A percentile compares a stretch with the other conserved stretches of the same genome.
Conservation (phyloP, 352 stramenopile genomes). For the Pythium rhizo-oryzae region DNA sequence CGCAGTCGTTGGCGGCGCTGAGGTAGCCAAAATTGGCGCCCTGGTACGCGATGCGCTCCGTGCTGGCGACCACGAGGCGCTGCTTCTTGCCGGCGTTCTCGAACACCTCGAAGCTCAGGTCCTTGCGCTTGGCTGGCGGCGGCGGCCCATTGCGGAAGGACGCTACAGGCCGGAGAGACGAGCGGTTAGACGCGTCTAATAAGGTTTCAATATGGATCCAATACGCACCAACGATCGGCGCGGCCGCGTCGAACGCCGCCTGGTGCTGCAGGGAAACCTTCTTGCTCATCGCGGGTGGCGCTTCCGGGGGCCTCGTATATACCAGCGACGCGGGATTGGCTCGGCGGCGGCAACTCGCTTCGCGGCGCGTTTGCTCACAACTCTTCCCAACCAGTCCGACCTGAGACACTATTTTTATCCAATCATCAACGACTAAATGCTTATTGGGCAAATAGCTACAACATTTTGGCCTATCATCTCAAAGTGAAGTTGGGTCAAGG, state of each 20-base stretch:
- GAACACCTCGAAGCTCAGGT: slow-evolving; percentile 81
- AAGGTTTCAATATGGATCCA: too few relatives aligned
- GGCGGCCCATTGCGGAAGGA: slow-evolving; percentile 84
- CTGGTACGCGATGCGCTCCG: slow-evolving; percentile 83
- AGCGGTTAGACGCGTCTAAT: too few relatives aligned
- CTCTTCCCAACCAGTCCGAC: slow-evolving; percentile 31
- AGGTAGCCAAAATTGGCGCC: slow-evolving; percentile 87
- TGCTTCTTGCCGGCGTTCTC: slow-evolving; percentile 84
- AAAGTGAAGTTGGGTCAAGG: slow-evolving; percentile 10
- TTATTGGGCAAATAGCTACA: slow-evolving; percentile 9
- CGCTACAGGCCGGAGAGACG: slow-evolving; percentile 32
- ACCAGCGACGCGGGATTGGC: not conserved
- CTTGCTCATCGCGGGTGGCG: slow-evolving; percentile 49
- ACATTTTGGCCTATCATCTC: slow-evolving; percentile 19
- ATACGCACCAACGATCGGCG: slow-evolving; percentile 62
- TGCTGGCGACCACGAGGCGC: slow-evolving; percentile 73
- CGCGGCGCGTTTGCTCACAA: not conserved
- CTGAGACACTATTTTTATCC: slow-evolving; percentile 15
- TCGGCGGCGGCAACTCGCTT: not conserved
- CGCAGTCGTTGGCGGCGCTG: slow-evolving; percentile 64
- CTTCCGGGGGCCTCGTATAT: too few relatives aligned
- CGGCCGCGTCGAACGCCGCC: slow-evolving; percentile 52
- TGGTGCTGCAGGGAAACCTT: slow-evolving; percentile 70
- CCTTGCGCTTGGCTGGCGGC: slow-evolving; percentile 49
- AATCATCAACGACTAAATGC: slow-evolving; percentile 7